Conservation (phyloP, 2,329 filamentous ascomycete species). For the Cladosporium sp. region DNA sequence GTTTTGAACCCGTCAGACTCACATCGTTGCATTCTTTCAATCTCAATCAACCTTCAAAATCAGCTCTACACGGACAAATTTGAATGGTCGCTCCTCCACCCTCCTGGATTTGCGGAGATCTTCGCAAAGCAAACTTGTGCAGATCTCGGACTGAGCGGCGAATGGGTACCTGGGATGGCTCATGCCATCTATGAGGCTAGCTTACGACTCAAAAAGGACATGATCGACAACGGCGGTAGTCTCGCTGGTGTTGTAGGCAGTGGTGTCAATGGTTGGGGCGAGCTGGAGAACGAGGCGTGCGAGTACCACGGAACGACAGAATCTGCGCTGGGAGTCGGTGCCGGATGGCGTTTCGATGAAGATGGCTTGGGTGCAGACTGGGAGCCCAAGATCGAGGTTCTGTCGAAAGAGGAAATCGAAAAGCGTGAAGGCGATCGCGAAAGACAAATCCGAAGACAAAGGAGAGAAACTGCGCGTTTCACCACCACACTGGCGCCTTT, state of each 20-base stretch:
- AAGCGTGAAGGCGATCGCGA: conserved; percentile 93
- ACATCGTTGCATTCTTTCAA: conserved; percentile 84
- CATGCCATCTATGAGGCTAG: conserved; percentile 97
- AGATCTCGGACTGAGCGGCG: conserved; percentile 80
- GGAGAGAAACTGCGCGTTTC: conserved; percentile 88
- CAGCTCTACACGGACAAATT: conserved; percentile 95
- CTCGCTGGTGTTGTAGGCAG: conserved; percentile 66
- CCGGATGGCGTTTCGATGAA: conserved; percentile 93
- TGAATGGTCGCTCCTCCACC: conserved; percentile 92
- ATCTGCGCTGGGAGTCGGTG: conserved; percentile 56
- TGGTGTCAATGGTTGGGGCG: conserved; percentile 62
- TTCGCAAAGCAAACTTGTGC: conserved; percentile 92
- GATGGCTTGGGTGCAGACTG: conserved; percentile 67
- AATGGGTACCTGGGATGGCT: conserved; percentile 92
- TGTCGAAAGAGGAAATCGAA: conserved; percentile 96
- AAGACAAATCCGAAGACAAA: conserved; percentile 77
- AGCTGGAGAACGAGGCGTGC: conserved; percentile 85
- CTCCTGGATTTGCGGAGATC: conserved; percentile 82
- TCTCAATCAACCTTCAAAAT: conserved; percentile 89
- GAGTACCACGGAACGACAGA: conserved; percentile 46
- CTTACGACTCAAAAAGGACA: conserved; percentile 88
- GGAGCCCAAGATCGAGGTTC: conserved; percentile 50
- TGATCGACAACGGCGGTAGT: conserved; percentile 72
- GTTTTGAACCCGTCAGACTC: conserved; percentile 87
- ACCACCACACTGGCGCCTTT: conserved; percentile 35